Conservation (phyloP, 805 yeast genomes). For the Metschnikowia gelsemii region DNA sequence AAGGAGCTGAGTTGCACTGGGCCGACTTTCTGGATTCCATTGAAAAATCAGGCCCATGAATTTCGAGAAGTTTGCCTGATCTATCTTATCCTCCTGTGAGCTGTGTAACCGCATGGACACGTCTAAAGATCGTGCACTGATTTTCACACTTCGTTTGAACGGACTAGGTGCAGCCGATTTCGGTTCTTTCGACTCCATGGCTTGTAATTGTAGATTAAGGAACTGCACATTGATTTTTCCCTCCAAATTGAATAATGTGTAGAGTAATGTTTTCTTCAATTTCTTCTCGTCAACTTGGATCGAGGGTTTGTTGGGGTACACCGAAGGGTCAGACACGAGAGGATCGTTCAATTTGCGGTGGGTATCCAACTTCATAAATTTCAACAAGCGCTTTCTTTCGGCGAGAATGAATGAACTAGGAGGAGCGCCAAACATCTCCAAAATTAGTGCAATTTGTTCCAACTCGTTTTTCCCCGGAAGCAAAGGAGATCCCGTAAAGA, state of each 20-base stretch:
- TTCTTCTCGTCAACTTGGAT: slow-evolving; percentile 30
- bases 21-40: slow-evolving; percentile 33
- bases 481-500: slow-evolving; percentile 20
- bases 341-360: slow-evolving; percentile 16
- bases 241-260: slow-evolving; percentile 37
- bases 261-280: slow-evolving; percentile 35
- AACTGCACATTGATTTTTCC: slow-evolving; percentile 39
- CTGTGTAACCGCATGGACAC: slow-evolving; percentile 26
- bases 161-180: slow-evolving; percentile 9
- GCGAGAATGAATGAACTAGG: slow-evolving; percentile 37
- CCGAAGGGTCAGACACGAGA: slow-evolving; percentile 13
- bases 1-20: slow-evolving; percentile 12
- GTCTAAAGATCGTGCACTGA: slow-evolving; percentile 33
- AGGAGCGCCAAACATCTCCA: slow-evolving; percentile 51
- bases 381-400: slow-evolving; percentile 38
- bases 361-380: slow-evolving; percentile 19
- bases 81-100: slow-evolving; percentile 15
- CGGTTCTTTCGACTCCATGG: slow-evolving; percentile 9
- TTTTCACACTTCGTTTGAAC: slow-evolving; percentile 26
- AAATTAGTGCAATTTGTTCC: slow-evolving; percentile 44
- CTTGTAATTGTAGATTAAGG: slow-evolving; percentile 29
- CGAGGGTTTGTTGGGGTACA: slow-evolving; percentile 4
- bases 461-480: slow-evolving; percentile 40
- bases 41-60: slow-evolving; percentile 33
- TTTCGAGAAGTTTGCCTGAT: slow-evolving; percentile 22